phyloP scores from a whole-genome alignment of 352 stramenopile species.

The Phytophthora aleatoria region DNA sequence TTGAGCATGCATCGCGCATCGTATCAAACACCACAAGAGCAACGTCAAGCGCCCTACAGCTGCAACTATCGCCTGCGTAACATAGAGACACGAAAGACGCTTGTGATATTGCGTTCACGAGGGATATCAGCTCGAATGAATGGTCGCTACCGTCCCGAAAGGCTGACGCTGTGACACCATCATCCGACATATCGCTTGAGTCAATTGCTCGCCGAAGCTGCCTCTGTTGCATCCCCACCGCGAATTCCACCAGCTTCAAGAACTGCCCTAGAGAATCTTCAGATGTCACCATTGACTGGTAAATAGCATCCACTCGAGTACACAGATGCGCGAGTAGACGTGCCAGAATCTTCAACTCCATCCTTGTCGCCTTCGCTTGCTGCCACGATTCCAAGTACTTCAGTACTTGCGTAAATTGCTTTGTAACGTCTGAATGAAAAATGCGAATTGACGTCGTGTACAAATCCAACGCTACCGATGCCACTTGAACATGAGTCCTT shows the following conservation, averaged over 20 bases:
- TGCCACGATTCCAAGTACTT: conserved; percentile 50
- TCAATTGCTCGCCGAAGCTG: conserved; percentile 21
- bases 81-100: conserved; percentile 34
- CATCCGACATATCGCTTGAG: neutral
- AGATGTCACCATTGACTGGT: conserved; percentile 29
- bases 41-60: conserved; percentile 20
- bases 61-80: conserved; percentile 1
- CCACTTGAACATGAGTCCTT: conserved; percentile 22
- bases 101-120: conserved; percentile 58
- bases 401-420: conserved; percentile 50
- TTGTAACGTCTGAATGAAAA: conserved; percentile 50
- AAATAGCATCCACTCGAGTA: conserved; percentile 40
- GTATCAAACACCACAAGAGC: conserved; percentile 31
- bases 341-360: conserved; percentile 52
- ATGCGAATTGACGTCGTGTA: conserved; percentile 59
- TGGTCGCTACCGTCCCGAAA: conserved; percentile 22
- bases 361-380: conserved; percentile 29
- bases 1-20: conserved; percentile 32
- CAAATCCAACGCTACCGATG: conserved; percentile 49
- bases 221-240: conserved; percentile 41
- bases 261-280: conserved; percentile 41
- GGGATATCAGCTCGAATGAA: conserved; percentile 41
- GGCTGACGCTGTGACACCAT: neutral
- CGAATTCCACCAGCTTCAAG: conserved; percentile 38
- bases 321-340: conserved; percentile 48